These are phyloP conservation scores for Penicillium hordei DNA, from an alignment of 2,329 filamentous ascomycete genomes.

Conservation along the genomic window DNA sequence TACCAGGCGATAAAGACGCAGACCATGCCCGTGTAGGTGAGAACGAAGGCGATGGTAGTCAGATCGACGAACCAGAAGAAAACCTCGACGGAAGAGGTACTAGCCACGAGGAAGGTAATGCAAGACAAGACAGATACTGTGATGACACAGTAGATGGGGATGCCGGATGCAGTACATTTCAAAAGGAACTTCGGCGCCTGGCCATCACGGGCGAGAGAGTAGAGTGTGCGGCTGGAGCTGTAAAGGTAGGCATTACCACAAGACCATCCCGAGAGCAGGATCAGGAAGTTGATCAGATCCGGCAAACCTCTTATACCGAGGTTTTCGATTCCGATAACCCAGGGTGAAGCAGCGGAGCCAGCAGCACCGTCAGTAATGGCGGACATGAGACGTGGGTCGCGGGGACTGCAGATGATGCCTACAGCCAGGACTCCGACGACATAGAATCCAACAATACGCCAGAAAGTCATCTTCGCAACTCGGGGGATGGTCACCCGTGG, in stretches of 20 bases:
- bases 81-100: slow-evolving; percentile 61
- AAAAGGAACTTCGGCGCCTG: slow-evolving; percentile 58
- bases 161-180: slow-evolving; percentile 59
- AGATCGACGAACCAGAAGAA: slow-evolving; percentile 70
- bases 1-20: slow-evolving; percentile 70
- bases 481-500: slow-evolving; percentile 68
- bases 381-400: slow-evolving; percentile 58
- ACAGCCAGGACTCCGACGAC: slow-evolving; percentile 70
- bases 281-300: slow-evolving; percentile 70
- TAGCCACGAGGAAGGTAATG: slow-evolving; percentile 70
- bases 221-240: slow-evolving; percentile 53
- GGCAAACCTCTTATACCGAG: slow-evolving; percentile 67
- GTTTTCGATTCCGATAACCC: slow-evolving; percentile 69
- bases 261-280: slow-evolving; percentile 70
- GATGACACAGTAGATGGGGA: slow-evolving; percentile 69
- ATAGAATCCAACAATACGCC: slow-evolving; percentile 73
- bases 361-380: slow-evolving; percentile 58
- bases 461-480: slow-evolving; percentile 74
- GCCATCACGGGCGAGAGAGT: slow-evolving; percentile 47
- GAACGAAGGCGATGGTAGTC: slow-evolving; percentile 35
- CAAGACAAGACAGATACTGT: slow-evolving; percentile 65
- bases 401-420: slow-evolving; percentile 66
- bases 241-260: slow-evolving; percentile 67
- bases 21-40: slow-evolving; percentile 62
- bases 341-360: slow-evolving; percentile 67